phyloP scores from a whole-genome alignment of 176 grass and related monocot genomes.

The Cenchrus americanus region DNA sequence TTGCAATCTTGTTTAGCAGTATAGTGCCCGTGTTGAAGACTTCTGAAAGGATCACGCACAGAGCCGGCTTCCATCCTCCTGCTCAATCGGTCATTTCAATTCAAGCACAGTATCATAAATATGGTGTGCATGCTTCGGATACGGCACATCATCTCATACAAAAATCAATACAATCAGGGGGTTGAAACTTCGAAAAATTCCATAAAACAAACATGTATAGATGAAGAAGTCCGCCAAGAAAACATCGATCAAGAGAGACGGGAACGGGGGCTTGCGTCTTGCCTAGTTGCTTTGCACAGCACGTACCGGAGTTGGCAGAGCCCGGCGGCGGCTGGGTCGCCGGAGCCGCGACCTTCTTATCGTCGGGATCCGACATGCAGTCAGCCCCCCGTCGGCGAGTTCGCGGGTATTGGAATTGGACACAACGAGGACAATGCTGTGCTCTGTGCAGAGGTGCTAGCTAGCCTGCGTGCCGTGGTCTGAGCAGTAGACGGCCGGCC shows the following conservation, averaged over 20 bases:
- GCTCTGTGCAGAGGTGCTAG: not conserved
- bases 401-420: not conserved
- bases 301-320: not conserved
- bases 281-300: not conserved
- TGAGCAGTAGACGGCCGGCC: not conserved
- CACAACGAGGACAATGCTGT: not conserved
- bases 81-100: not conserved
- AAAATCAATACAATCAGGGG: not conserved
- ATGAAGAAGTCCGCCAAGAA: no score
- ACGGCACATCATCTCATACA: not conserved
- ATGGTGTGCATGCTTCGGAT: not conserved
- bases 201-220: not conserved
- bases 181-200: not conserved
- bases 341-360: not conserved
- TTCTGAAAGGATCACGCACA: not conserved
- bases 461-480: no score
- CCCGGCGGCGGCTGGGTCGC: not conserved
- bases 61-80: conserved; percentile 2
- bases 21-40: not conserved
- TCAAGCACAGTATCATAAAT: not conserved
- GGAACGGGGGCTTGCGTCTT: no score
- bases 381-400: not conserved
- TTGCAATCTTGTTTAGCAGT: not conserved
- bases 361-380: not conserved
- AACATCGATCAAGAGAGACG: no score